Percentiles rank a stretch among this genome's conserved stretches.
These are phyloP conservation scores for Prunus mongolica DNA, from an alignment of 306 rosid species.

Conservation along the genomic window DNA sequence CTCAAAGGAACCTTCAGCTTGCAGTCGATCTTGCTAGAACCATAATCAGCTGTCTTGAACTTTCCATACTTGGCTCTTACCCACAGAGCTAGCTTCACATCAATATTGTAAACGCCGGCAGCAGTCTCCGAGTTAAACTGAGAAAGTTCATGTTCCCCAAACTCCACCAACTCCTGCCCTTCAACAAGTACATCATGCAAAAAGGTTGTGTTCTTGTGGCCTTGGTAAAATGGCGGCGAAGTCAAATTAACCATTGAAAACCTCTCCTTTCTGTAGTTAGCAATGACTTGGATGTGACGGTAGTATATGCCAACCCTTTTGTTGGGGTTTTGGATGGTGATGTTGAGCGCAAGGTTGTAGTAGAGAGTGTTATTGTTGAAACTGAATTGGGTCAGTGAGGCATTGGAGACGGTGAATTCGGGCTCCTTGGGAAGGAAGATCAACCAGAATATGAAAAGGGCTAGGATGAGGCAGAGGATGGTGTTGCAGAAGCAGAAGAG, in stretches of 20 bases:
- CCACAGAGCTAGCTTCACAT: background rate
- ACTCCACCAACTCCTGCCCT: background rate
- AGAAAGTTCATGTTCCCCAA: background rate
- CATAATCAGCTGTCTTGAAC: background rate
- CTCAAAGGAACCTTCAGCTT: constrained; percentile 16
- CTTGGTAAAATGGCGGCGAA: constrained; percentile 43
- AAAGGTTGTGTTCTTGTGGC: constrained; percentile 42
- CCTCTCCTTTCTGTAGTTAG: constrained; percentile 30
- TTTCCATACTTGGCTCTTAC: background rate
- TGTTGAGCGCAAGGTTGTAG: constrained; percentile 19
- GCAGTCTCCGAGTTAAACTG: constrained; percentile 4
- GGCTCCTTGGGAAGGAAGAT: background rate
- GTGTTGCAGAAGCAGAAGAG: background rate
- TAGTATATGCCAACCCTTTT: constrained; percentile 46
- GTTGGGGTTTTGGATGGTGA: constrained; percentile 58
- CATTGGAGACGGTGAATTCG: background rate
- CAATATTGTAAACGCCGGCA: constrained; percentile 4
- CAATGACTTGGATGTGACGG: constrained; percentile 40
- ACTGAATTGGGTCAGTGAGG: background rate
- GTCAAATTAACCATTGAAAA: constrained; percentile 6
- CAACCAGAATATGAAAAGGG: background rate
- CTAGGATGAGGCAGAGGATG: background rate
- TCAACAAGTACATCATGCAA: constrained; percentile 19
- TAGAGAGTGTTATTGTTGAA: constrained; percentile 9
- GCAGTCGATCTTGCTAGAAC: background rate